These are phyloP conservation scores for Lentithecium fluviatile DNA, from an alignment of 495 filamentous ascomycete species.

Conservation along the genomic window DNA sequence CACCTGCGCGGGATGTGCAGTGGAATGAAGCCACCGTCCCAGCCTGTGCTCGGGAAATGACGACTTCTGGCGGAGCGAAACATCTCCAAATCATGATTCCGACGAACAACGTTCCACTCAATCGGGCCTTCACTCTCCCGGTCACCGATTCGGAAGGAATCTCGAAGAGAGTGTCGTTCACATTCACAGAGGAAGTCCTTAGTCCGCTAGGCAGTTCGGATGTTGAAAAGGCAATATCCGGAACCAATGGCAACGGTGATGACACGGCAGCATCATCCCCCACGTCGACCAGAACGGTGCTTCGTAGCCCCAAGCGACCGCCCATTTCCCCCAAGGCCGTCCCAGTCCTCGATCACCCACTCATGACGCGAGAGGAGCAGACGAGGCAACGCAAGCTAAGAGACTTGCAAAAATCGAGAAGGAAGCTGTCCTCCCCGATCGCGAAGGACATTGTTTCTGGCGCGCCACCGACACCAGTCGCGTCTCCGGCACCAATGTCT, in stretches of 20 bases:
- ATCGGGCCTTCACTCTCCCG: constrained; percentile 5
- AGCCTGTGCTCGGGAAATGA: constrained; percentile 15
- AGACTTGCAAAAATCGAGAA: constrained; percentile 11
- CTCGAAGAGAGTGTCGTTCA: not conserved
- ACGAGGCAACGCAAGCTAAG: constrained; percentile 18
- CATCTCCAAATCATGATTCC: constrained; percentile 17
- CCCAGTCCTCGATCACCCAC: constrained; percentile 17
- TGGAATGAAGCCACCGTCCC: not conserved
- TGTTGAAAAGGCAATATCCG: constrained; percentile 12
- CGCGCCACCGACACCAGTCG: not conserved
- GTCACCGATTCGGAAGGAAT: not conserved
- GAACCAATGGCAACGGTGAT: not conserved
- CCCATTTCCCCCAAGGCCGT: not conserved
- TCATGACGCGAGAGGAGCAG: constrained; percentile 13
- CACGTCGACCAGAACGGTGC: not conserved
- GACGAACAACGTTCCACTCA: not conserved
- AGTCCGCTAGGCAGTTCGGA: constrained; percentile 19
- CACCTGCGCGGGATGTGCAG: not conserved
- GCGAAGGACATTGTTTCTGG: not conserved
- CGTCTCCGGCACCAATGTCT: not conserved
- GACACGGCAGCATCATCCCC: not conserved
- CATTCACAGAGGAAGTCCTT: constrained; percentile 25
- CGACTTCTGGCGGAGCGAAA: constrained; percentile 9
- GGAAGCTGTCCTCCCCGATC: not conserved
- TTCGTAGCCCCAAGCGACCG: not conserved